Base-by-base conservation (phyloP, 345 rosid genomes). In the Streptanthus diversifolius region DNA sequence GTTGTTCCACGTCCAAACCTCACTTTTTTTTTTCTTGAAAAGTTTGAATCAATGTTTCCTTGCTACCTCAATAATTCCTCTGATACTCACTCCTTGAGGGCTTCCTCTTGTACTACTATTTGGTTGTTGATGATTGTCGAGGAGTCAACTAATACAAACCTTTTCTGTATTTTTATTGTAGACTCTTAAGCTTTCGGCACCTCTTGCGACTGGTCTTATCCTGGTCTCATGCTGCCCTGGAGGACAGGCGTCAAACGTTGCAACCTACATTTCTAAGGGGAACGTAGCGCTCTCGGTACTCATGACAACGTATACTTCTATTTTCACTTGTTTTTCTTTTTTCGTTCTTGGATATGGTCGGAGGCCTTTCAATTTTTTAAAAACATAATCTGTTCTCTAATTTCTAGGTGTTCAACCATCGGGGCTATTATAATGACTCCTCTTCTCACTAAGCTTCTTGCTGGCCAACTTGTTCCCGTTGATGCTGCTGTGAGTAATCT, bases 371-470 rank as follows among this genome's bases (percentile, higher is more conserved):
- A 65, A 5, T 18, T 53, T 8, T 12, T 11, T 4, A 14, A 27
- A 44, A 32, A 7, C 17, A 37, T 22, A 45, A 13, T 13, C 1
- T 49, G 39, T 11, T 64, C 56, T 40, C 39, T 32, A 55, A 66
- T 64, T 21, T 78, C 41, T 63, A 95, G 97, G 81, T 95, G 99
- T 83, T 95, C 99, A 45, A 95, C 99, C 35, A 84, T 91, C 51
- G 97, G 99, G 62, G 97, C 99, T 60, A 95, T 95, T 72, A 75
- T 95, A 66, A 91, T 95, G 99, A 95, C 99, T 24, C 99, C 99
- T 39, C 95, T 95, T 71, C 95, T 91, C 29, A 95, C 99, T 19
- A 91, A 89, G 90, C 93, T 95, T 78, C 99, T 95, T 68, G 99
- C 97, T 5, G 97, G 97, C 48, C 99, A 95, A 83, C 99, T 95